Evolutionary conservation across 2,329 filamentous ascomycete species (phyloP).

Genomic region (Berkeleyomyces basicola): DNA sequence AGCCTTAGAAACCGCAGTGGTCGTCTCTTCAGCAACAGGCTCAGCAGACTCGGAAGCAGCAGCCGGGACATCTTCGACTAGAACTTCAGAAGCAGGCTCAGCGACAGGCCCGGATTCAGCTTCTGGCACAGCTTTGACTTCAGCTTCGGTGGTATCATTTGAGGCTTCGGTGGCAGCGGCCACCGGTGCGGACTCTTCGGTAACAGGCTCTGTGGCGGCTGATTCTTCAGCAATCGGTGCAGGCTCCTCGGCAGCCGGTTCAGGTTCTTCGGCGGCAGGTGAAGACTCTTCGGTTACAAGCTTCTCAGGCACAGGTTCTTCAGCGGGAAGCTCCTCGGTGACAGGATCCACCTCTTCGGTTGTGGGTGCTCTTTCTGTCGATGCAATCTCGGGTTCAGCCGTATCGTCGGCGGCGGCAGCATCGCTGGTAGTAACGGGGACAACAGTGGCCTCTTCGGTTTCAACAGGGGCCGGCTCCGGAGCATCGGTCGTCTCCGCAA

Average conservation of each 20-base stretch:
- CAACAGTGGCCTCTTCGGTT: not conserved
- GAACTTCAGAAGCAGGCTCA: not conserved
- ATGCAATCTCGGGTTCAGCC: not conserved
- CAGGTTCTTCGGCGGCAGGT: not conserved
- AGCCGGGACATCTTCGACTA: not conserved
- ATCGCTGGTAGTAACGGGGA: not conserved
- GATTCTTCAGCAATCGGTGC: not conserved
- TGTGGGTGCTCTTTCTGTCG: no score
- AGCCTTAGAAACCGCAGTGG: not conserved
- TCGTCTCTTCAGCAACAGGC: not conserved
- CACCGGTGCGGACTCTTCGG: not conserved
- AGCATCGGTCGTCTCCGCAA: constrained; percentile 4
- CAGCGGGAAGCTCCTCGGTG: not conserved
- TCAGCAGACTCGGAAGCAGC: not conserved
- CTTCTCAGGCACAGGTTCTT: constrained; percentile 1
- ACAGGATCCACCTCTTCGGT: no score
- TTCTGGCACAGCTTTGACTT: not conserved
- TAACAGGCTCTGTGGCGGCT: not conserved
- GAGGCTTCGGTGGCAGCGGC: not conserved
- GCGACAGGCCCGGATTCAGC: not conserved
- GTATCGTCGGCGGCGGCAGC: not conserved
- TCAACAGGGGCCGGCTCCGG: not conserved
- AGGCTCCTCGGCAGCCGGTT: not conserved
- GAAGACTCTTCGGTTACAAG: not conserved
- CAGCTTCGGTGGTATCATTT: not conserved